These are phyloP conservation scores for Daldinia sp. DNA, from an alignment of 2,329 filamentous ascomycete species.

Conservation along the genomic window DNA sequence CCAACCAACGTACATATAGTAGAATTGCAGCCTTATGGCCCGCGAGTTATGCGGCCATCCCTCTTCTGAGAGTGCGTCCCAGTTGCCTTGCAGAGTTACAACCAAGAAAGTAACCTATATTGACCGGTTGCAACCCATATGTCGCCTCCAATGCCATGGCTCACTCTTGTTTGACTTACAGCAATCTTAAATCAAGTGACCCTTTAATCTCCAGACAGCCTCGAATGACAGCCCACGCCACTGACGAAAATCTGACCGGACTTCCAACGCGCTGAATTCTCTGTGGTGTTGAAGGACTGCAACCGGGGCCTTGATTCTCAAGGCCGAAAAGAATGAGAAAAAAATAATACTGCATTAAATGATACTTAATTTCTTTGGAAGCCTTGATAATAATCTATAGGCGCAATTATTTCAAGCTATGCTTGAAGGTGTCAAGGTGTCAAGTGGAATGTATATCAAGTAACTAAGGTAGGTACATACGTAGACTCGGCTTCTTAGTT, in stretches of 20 bases:
- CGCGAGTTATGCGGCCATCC: conserved; percentile 33
- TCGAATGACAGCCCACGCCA: conserved; percentile 10
- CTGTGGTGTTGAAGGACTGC: not conserved
- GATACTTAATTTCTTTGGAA: not conserved
- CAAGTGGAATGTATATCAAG: not conserved
- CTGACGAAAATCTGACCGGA: conserved; percentile 15
- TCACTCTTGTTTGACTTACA: conserved; percentile 30
- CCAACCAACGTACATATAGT: conserved; percentile 35
- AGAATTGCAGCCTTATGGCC: conserved; percentile 39
- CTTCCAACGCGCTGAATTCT: conserved; percentile 11
- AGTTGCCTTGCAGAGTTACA: conserved; percentile 32
- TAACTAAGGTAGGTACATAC: not conserved
- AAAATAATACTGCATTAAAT: not conserved
- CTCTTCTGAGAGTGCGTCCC: conserved; percentile 16
- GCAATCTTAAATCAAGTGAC: conserved; percentile 31
- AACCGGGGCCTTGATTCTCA: not conserved
- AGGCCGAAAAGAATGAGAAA: not conserved
- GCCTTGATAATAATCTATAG: not conserved
- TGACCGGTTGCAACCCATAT: conserved; percentile 16
- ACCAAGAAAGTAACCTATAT: conserved; percentile 32
- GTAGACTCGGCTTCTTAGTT: conserved; percentile 5
- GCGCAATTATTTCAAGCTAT: not conserved
- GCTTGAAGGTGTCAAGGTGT: not conserved
- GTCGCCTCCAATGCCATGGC: conserved; percentile 28
- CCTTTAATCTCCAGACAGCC: conserved; percentile 25